Evolutionary conservation across 164 flowering plant species (phyloP).

Genomic region (Magnolia changhungtana): DNA sequence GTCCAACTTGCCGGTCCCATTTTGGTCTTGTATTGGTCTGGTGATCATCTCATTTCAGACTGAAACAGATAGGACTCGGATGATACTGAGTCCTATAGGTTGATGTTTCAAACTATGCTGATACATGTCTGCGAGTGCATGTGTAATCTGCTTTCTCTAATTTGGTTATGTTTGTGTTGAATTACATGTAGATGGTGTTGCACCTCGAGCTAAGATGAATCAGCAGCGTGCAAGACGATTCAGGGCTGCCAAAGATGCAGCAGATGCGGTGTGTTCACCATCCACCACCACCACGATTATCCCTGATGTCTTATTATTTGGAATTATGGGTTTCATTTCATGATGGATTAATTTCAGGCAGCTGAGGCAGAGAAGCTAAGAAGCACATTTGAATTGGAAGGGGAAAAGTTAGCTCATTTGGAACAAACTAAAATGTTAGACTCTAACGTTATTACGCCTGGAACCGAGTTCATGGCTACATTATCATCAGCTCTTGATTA

Average conservation of each 20-base stretch:
- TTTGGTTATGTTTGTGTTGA: background rate
- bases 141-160: background rate
- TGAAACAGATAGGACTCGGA: background rate
- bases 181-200: constrained; percentile 43
- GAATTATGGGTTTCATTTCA: background rate
- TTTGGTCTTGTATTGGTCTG: no score
- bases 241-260: constrained; percentile 44
- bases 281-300: background rate
- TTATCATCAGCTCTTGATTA: constrained; percentile 44
- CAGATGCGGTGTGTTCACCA: constrained; percentile 5
- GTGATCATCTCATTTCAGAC: no score
- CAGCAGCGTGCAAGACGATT: constrained; percentile 52
- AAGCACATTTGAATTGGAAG: constrained; percentile 16
- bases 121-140: background rate
- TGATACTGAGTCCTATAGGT: background rate
- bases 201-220: constrained; percentile 57
- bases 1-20: no score
- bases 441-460: constrained; percentile 61
- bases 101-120: background rate
- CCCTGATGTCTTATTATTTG: background rate
- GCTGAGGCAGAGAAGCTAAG: constrained; percentile 24
- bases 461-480: constrained; percentile 55
- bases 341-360: constrained; percentile 14
- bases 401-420: constrained; percentile 3
- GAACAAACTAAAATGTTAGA: constrained; percentile 26